Percentiles rank a stretch among this genome's conserved stretches.
These are phyloP conservation scores for Pseudofabraea citricarpa DNA, from an alignment of 2,329 filamentous ascomycete species.

Conservation along the genomic window DNA sequence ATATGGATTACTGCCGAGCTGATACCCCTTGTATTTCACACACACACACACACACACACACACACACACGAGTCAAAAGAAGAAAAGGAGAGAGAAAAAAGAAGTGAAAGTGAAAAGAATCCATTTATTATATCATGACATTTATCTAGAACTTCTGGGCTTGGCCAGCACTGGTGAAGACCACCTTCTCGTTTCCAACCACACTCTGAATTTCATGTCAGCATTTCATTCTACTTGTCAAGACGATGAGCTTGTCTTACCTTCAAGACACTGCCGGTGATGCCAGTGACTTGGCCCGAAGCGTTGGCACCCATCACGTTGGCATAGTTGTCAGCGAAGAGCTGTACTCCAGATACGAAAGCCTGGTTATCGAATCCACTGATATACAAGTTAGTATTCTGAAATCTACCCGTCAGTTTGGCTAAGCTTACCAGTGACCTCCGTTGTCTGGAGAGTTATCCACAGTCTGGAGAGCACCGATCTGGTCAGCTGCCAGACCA, in stretches of 20 bases:
- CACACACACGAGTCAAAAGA: too few species aligned
- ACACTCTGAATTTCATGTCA: constrained; percentile 14
- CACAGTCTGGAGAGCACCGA: constrained; percentile 50
- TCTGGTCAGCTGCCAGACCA: constrained; percentile 38
- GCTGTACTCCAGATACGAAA: constrained; percentile 52
- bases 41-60: too few species aligned
- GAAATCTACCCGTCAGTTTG: too few species aligned
- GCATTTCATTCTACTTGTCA: background rate
- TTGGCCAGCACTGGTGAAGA: background rate
- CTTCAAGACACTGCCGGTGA: constrained; percentile 44
- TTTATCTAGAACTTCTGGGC: background rate
- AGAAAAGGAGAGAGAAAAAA: too few species aligned
- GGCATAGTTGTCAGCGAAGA: constrained; percentile 48
- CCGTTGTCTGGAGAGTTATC: constrained; percentile 51
- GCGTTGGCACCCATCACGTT: constrained; percentile 47
- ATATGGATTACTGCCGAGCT: too few species aligned
- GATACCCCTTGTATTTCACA: too few species aligned
- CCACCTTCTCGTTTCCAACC: constrained; percentile 19
- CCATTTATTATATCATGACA: too few species aligned
- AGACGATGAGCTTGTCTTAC: constrained; percentile 11
- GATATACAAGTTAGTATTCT: background rate
- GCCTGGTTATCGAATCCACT: constrained; percentile 47
- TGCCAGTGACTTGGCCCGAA: constrained; percentile 42
- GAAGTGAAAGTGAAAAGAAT: too few species aligned
- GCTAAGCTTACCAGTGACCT: constrained; percentile 45